Evolutionary conservation across 2,329 filamentous ascomycete genomes (phyloP).

Genomic region (Mycocentrospora acerina): DNA sequence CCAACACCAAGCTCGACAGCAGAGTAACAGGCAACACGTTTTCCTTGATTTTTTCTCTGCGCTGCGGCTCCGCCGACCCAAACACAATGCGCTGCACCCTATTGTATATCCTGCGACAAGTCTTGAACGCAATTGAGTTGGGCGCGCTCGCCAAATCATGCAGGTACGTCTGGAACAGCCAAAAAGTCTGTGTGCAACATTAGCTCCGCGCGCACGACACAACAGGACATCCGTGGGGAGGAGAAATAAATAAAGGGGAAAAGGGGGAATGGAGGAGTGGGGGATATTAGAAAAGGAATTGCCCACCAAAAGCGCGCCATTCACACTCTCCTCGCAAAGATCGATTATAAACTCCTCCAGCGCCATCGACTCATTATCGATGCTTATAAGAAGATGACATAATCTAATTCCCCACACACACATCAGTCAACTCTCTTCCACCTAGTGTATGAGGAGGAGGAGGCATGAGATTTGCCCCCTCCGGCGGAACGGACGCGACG

Average conservation of each 20-base stretch:
- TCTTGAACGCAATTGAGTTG: slow-evolving; percentile 76
- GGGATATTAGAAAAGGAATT: no score
- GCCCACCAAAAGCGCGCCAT: slow-evolving; percentile 76
- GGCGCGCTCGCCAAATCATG: slow-evolving; percentile 77
- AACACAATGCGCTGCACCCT: slow-evolving; percentile 88
- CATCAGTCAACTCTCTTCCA: slow-evolving; percentile 6
- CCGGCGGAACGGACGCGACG: slow-evolving; percentile 16
- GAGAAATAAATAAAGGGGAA: background rate
- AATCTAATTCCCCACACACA: slow-evolving; percentile 43
- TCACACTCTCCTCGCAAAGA: slow-evolving; percentile 84
- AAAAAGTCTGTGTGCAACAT: slow-evolving; percentile 67
- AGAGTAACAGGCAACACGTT: slow-evolving; percentile 80
- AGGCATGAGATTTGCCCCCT: no score
- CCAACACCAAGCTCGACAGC: slow-evolving; percentile 76
- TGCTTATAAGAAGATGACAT: slow-evolving; percentile 83
- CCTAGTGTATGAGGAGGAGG: no score
- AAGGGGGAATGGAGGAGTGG: no score
- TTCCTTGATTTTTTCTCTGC: slow-evolving; percentile 76
- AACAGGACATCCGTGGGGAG: slow-evolving; percentile 17
- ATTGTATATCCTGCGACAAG: slow-evolving; percentile 81
- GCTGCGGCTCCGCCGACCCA: slow-evolving; percentile 68
- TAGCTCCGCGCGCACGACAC: slow-evolving; percentile 25
- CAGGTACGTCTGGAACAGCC: slow-evolving; percentile 86
- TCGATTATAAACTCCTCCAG: slow-evolving; percentile 85
- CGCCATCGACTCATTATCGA: slow-evolving; percentile 90